phyloP scores from a whole-genome alignment of 495 filamentous ascomycete genomes.

The Tuber calosporum region DNA sequence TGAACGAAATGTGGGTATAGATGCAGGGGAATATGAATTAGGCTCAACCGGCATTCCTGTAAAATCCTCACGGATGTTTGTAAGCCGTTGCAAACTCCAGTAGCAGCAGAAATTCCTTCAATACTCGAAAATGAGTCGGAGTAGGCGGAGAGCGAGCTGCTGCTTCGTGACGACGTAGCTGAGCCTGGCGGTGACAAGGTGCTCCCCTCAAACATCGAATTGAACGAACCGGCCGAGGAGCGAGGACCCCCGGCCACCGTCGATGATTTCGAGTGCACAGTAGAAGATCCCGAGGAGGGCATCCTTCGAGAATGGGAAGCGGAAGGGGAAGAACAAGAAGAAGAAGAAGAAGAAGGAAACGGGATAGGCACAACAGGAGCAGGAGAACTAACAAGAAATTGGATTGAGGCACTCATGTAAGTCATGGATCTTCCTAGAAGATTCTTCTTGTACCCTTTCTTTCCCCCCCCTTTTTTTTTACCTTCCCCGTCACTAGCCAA shows the following conservation, averaged over 20 bases:
- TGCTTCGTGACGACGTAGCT: constrained; percentile 27
- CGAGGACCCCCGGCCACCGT: neutral
- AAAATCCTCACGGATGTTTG: constrained; percentile 41
- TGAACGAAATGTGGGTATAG: constrained; percentile 76
- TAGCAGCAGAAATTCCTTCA: constrained; percentile 19
- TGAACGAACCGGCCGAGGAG: constrained; percentile 5
- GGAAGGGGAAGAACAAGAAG: constrained; percentile 20
- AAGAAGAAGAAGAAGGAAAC: constrained; percentile 14
- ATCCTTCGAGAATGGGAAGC: constrained; percentile 18
- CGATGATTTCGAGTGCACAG: neutral
- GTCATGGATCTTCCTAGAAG: constrained; percentile 31
- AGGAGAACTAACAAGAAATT: constrained; percentile 43
- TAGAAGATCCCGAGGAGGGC: neutral
- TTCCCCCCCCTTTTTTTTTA: constrained; percentile 7
- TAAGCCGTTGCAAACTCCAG: constrained; percentile 40
- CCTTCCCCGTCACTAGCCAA: neutral
- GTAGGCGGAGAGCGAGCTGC: constrained; percentile 32
- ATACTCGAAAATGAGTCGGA: constrained; percentile 7
- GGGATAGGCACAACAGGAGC: constrained; percentile 25
- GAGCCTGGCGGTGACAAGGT: constrained; percentile 31
- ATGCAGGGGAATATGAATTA: constrained; percentile 83
- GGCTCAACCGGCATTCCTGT: constrained; percentile 77
- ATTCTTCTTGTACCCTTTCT: neutral
- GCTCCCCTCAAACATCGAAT: constrained; percentile 26
- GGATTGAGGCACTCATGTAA: constrained; percentile 42